These are phyloP conservation scores for Parasarocladium wereldwijsianum DNA, from an alignment of 2,329 filamentous ascomycete genomes.

Conservation along the genomic window DNA sequence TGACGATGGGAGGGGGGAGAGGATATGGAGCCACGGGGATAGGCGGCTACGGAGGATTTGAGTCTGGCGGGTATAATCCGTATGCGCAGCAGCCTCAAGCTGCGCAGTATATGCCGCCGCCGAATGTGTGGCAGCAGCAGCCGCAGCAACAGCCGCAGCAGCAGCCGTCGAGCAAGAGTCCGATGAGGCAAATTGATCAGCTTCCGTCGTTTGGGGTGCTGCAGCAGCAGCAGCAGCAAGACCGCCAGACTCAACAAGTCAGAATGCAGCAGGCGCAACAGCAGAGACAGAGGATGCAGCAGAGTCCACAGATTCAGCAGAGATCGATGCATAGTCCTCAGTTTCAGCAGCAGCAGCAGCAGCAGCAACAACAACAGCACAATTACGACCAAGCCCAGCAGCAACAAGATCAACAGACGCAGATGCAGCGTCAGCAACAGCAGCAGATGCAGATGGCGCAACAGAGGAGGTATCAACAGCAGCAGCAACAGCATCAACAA, in stretches of 20 bases:
- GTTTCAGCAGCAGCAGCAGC: conserved; percentile 12
- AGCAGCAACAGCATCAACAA: conserved; percentile 11
- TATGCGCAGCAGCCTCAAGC: conserved; percentile 9
- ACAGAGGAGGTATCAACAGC: conserved; percentile 1
- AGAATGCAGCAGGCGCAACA: conserved; percentile 11
- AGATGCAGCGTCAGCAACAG: conserved; percentile 1
- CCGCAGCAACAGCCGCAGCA: conserved; percentile 18
- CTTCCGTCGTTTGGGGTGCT: too few species aligned
- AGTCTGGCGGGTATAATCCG: conserved; percentile 7
- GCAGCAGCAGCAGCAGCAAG: conserved; percentile 14
- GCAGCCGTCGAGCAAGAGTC: too few species aligned
- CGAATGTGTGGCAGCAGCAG: conserved; percentile 20
- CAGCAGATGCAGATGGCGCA: conserved; percentile 12
- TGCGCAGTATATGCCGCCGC: conserved; percentile 11
- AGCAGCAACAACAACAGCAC: conserved; percentile 11
- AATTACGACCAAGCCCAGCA: conserved; percentile 12
- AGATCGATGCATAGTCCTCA: conserved; percentile 11
- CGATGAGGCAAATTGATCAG: too few species aligned
- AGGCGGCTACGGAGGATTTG: conserved; percentile 12
- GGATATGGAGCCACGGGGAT: conserved; percentile 7
- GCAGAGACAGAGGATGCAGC: conserved; percentile 15
- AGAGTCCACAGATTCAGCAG: conserved; percentile 7
- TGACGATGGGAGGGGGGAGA: not conserved
- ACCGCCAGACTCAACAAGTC: too few species aligned
- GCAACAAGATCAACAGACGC: conserved; percentile 5